Evolutionary conservation across 1,139 yeast species (phyloP), one percentile per base, ranked within the genome.

Genomic region (Kurtzmaniella quercitrusa): DNA sequence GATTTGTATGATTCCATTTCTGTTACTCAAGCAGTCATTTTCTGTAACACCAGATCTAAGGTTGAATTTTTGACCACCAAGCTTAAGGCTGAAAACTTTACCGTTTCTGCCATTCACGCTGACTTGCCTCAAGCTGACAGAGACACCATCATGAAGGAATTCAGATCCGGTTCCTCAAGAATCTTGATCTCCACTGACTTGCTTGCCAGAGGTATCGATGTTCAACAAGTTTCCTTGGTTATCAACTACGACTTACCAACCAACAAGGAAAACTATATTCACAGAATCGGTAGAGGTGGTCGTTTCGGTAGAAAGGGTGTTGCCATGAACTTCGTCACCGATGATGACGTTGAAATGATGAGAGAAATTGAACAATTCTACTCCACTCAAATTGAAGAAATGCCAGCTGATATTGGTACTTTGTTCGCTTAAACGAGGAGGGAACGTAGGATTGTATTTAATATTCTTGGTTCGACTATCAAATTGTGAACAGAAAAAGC

Each of bases 291-390:
- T 82, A 88, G 98, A 81, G 95, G 96, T 79, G 98, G 98, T 79
- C 93, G 98, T 79, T 93, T 93, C 79, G 98, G 98, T 79, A 85
- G 98, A 77, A 93, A 93, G 84, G 98, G 98, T 85, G 96, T 91
- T 66, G 98, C 98, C 63, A 90, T 93, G 81, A 93, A 93, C 84
- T 86, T 93, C 61, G 95, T 91, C 68, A 90, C 98, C 57, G 81
- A 79, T 62, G 83, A 85, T 58, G 98, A 93, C 68, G 89, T 90
- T 65, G 85, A 84, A 64, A 86, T 86, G 78, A 82, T 94, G 85
- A 87, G 96, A 77, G 98, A 91, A 75, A 86, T 93, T 62, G 98
- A 94, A 79, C 89, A 81, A 75, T 93, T 90, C 85, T 93, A 94
- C 87, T 85, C 95, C 58, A 93, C 98, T 60, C 97, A 90, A 79